phyloP scores from a whole-genome alignment of 2,329 filamentous ascomycete genomes.

The Pleurostoma richardsiae region DNA sequence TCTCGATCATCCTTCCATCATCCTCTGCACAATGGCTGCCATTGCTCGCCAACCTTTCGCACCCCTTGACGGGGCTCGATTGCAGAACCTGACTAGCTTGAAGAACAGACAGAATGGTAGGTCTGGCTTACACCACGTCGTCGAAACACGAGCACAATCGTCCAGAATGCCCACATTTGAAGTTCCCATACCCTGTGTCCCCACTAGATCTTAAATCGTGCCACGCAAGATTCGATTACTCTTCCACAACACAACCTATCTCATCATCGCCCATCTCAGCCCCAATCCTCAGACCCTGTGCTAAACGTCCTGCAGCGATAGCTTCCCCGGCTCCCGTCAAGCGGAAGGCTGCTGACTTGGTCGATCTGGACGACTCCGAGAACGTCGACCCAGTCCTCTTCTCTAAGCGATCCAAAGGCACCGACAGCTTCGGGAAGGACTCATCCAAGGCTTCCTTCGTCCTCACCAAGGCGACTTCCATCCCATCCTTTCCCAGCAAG shows the following conservation, averaged over 20 bases:
- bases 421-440: conserved; percentile 35
- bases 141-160: neutral
- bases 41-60: conserved; percentile 68
- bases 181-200: neutral
- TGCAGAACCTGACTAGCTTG: conserved; percentile 66
- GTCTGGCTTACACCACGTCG: conserved; percentile 16
- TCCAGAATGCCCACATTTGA: neutral
- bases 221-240: neutral
- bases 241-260: neutral
- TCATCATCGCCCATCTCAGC: neutral
- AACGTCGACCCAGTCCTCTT: conserved; percentile 56
- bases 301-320: conserved; percentile 32
- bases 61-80: conserved; percentile 62
- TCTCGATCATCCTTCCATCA: conserved; percentile 4
- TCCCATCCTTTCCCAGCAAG: conserved; percentile 18
- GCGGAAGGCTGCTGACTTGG: conserved; percentile 50
- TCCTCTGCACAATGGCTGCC: conserved; percentile 43
- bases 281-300: neutral
- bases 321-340: conserved; percentile 38
- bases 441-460: conserved; percentile 44
- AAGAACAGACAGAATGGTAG: conserved; percentile 76
- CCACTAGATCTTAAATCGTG: neutral
- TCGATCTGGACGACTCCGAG: conserved; percentile 50
- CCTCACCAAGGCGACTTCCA: conserved; percentile 34
- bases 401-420: conserved; percentile 55